Evolutionary conservation across 176 grass and related monocot species (phyloP).

Genomic region (Poa pratensis): DNA sequence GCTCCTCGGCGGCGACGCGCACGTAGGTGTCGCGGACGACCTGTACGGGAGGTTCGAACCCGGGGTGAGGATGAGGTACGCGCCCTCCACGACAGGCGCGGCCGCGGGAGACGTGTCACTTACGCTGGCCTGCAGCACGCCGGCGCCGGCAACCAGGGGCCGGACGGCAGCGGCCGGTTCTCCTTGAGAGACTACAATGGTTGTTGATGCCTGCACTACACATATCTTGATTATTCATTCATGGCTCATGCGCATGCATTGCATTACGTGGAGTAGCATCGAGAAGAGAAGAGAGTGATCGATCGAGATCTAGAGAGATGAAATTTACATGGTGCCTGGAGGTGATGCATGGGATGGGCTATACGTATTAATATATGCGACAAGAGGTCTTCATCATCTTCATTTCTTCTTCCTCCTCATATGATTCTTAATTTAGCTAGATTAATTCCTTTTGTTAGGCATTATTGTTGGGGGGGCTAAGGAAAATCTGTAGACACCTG

Average conservation of each 20-base stretch:
- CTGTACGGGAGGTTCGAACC: conserved; percentile 73
- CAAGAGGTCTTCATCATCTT: not conserved
- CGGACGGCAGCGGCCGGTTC: conserved; percentile 69
- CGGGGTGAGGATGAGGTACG: conserved; percentile 65
- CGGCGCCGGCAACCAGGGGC: conserved; percentile 59
- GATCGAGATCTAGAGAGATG: conserved; percentile 39
- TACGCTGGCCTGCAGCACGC: conserved; percentile 88
- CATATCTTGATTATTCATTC: conserved; percentile 42
- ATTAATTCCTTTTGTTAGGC: conserved; percentile 81
- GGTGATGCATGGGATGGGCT: conserved; percentile 49
- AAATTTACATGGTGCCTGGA: conserved; percentile 41
- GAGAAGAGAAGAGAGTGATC: conserved; percentile 30
- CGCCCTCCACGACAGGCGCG: conserved; percentile 38
- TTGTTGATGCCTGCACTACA: conserved; percentile 56
- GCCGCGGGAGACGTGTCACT: conserved; percentile 80
- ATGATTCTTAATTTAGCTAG: conserved; percentile 80
- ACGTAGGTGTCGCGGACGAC: conserved; percentile 56
- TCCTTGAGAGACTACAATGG: conserved; percentile 87
- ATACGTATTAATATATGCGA: conserved; percentile 61
- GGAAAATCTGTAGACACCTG: conserved; percentile 70
- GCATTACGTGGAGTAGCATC: conserved; percentile 38
- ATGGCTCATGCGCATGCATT: conserved; percentile 46
- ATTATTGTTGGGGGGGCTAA: conserved; percentile 68
- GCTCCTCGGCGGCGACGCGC: conserved; percentile 57
- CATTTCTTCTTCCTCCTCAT: conserved; percentile 45